A percentile compares a stretch with the other conserved stretches of the same genome.
Conservation (phyloP, 2,329 filamentous ascomycete species). For the Trichoderma sp. region DNA sequence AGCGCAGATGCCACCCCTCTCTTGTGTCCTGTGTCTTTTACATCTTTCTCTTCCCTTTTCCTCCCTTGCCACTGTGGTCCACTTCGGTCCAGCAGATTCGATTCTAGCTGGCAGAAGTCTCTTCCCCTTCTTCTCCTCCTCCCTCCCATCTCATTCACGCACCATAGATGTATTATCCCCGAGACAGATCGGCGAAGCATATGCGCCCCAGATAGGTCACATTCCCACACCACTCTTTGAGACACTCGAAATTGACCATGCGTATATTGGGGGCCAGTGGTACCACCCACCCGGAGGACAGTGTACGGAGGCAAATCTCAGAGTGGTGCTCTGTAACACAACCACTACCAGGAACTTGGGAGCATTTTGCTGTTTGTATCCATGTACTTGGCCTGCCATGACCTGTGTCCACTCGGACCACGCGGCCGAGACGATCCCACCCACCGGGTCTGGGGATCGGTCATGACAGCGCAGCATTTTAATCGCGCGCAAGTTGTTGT, state of each 20-base stretch:
- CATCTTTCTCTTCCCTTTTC: background rate
- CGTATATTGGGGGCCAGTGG: background rate
- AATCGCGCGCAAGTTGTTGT: background rate
- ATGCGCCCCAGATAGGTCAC: slow-evolving; percentile 18
- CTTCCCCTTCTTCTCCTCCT: background rate
- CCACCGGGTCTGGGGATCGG: slow-evolving; percentile 17
- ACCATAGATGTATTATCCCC: background rate
- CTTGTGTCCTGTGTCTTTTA: slow-evolving; percentile 24
- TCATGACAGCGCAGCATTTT: background rate
- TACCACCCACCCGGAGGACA: background rate
- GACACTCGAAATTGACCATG: slow-evolving; percentile 16
- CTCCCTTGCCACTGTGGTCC: background rate
- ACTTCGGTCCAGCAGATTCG: background rate
- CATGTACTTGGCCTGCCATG: background rate
- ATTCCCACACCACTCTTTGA: slow-evolving; percentile 17
- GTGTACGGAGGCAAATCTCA: background rate
- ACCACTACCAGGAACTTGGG: slow-evolving; percentile 10
- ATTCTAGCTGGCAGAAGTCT: background rate
- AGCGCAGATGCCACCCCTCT: slow-evolving; percentile 18
- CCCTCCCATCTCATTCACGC: background rate
- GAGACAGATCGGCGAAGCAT: slow-evolving; percentile 14
- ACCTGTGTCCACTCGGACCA: background rate
- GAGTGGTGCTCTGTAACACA: background rate
- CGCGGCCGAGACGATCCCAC: slow-evolving; percentile 7
- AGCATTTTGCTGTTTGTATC: background rate